Evolutionary conservation across 2,329 filamentous ascomycete species (phyloP), one percentile per base, ranked within the genome.

Genomic region (Truncatella angustata): DNA sequence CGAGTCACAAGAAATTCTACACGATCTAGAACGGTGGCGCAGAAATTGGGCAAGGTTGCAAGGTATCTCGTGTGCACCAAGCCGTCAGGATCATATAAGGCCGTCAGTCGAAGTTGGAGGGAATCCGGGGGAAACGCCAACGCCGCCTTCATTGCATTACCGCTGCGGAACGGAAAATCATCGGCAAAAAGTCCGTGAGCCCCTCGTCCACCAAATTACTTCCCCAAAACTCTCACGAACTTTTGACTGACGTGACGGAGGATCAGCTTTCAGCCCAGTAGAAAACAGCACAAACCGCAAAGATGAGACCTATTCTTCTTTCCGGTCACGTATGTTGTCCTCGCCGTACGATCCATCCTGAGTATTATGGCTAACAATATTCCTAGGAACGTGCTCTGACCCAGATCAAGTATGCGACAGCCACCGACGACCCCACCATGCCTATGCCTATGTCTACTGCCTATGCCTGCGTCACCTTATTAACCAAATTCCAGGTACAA

Each of bases 241-340:
- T 49, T 49, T 49, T 49, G 45, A 37, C 45, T 49, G 45, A 49
- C 45, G 45, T 23, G 36, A 51, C 12, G 23, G 40, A 16, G 30
- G 36, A 43, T n/a, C 49, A 44, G 39, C 28, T 44, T n/a, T 11
- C 49, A 34, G 24, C 28, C 26, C 35, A 23, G 23, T 26, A 51
- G 39, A 54, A 54, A 47, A 57, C 56, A 53, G 52, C 46, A 60
- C 58, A 57, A n/a, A 61, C 60, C 62, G 68, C 73, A 77, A 91
- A 75, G 57, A 99, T 99, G 94, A 91, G 94, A 80, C 94, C 94
- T 70, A 95, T 97, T 74, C 81, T 99, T 66, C 84, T 99, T 67
- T 87, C 91, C 72, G 94, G 94, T 75, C 94, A 99, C 85, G 86
- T 87, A 73, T 60, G 65, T 30, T 16, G 4, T 21, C 44, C 30